These are phyloP conservation scores for Pseudohalonectria lignicola DNA, from an alignment of 2,329 filamentous ascomycete genomes.

Conservation along the genomic window DNA sequence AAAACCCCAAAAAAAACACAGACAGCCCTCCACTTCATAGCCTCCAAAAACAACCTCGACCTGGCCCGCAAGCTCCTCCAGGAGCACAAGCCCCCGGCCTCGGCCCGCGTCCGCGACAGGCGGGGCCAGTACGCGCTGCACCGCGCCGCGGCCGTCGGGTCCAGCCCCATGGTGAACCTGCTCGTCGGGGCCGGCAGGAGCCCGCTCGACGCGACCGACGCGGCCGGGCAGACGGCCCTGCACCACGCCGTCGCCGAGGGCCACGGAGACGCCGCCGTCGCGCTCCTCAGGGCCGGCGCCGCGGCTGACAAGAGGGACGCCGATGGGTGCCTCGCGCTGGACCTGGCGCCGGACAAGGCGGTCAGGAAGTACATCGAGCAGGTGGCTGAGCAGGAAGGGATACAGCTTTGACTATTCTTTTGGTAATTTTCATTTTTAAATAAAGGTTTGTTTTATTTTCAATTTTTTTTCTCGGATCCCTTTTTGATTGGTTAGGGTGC, in stretches of 20 bases:
- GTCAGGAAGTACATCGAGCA: slow-evolving; percentile 68
- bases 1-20: no score
- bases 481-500: no score
- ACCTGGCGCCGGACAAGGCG: slow-evolving; percentile 78
- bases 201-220: slow-evolving; percentile 74
- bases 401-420: slow-evolving; percentile 44
- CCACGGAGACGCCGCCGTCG: slow-evolving; percentile 71
- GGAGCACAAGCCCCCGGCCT: slow-evolving; percentile 57
- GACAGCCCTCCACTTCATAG: slow-evolving; percentile 84
- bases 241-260: slow-evolving; percentile 79
- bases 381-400: slow-evolving; percentile 73
- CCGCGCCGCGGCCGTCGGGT: slow-evolving; percentile 81
- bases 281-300: slow-evolving; percentile 74
- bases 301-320: slow-evolving; percentile 67
- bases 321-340: slow-evolving; percentile 62
- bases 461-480: no score
- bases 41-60: slow-evolving; percentile 81
- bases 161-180: slow-evolving; percentile 73
- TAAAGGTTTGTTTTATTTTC: no score
- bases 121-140: slow-evolving; percentile 87
- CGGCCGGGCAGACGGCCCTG: slow-evolving; percentile 73
- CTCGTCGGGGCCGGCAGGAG: slow-evolving; percentile 61
- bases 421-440: neutral
- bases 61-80: slow-evolving; percentile 68
- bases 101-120: slow-evolving; percentile 70